Base-by-base conservation (phyloP, 202 grass and related monocot species). In the Setaria viridis region DNA sequence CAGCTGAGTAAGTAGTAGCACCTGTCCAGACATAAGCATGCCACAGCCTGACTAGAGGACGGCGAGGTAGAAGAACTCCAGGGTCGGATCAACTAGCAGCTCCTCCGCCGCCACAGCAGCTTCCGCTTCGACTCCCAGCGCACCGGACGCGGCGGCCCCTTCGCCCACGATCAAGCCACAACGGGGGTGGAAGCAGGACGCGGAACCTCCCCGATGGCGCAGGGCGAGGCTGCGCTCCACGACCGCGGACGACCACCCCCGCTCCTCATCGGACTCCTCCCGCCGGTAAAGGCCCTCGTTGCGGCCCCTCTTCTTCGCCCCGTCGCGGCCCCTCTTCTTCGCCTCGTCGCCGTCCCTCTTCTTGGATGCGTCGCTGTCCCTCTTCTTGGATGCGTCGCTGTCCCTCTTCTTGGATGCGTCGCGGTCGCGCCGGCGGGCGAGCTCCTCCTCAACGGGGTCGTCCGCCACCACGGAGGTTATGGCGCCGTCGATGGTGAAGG, bases 231-330 rank as follows among this genome's bases (percentile, higher is more conserved):
- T 21, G 70, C 70, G 70, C 46, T 72, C 70, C 13, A 9, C 70
- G 69, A 72, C 69, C 43, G 69, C 45, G n/a, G 69, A 72, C 21
- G 69, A 72, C 69, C 45, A 72, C 45, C 69, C 69, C 21, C 11
- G 11, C 45, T 45, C n/a, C 68, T 13, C 11, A n/a, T 71, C 43
- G n/a, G 11, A n/a, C 30, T 64, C 62, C 43, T 29, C 20, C 20
- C 2, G 43, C 5, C 20, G 11, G 21, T n/a, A 5, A 0, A 21
- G 11, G 20, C 1, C 43, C 42, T 42, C 41, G 2, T 3, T 10
- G 4, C 19, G 10, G 67, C 10, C 17, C 1, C 3, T 43, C 42
- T 43, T 43, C 42, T 4, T 43, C 42, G 4, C 42, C 5, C 2
- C 6, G 5, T 43, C 5, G 42, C 42, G 2, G 42, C 5, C 42